Evolutionary conservation across 768 basidiomycete species (phyloP).

Genomic region (Hortiboletus campestris): DNA sequence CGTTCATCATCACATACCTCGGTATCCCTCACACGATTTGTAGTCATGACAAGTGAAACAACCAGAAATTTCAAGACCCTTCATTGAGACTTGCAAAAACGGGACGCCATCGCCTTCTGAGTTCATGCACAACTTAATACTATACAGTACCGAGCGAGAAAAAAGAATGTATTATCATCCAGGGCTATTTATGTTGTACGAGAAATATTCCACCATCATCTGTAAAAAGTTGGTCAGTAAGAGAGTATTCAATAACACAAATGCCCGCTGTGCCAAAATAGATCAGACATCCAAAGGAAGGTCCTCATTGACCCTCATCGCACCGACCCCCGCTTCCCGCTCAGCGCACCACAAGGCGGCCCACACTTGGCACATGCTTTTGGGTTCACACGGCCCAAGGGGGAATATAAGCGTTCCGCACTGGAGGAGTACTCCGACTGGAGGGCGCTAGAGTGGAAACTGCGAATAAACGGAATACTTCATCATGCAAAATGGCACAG

Average conservation of each 20-base stretch:
- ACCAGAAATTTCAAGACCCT: not conserved
- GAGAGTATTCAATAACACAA: not conserved
- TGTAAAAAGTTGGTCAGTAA: constrained; percentile 10
- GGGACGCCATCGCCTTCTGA: no score
- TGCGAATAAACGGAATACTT: constrained; percentile 76
- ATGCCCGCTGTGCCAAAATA: constrained; percentile 29
- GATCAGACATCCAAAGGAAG: constrained; percentile 93
- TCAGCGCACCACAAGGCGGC: constrained; percentile 70
- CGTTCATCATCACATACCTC: not conserved
- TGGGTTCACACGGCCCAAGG: constrained; percentile 70
- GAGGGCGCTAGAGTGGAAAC: constrained; percentile 81
- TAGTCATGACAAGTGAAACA: not conserved
- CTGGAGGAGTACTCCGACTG: constrained; percentile 68
- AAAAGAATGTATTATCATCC: not conserved
- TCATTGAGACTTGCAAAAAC: no score
- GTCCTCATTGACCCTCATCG: constrained; percentile 63
- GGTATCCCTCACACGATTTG: not conserved
- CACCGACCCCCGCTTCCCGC: constrained; percentile 69
- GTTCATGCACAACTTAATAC: not conserved
- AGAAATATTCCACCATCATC: not conserved
- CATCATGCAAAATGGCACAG: constrained; percentile 43
- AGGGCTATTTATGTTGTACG: not conserved
- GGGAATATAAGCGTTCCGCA: constrained; percentile 69
- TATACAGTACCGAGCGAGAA: not conserved
- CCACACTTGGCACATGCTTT: constrained; percentile 59